Base-by-base conservation (phyloP, 2,329 filamentous ascomycete species). In the Plectosphaerella plurivora region DNA sequence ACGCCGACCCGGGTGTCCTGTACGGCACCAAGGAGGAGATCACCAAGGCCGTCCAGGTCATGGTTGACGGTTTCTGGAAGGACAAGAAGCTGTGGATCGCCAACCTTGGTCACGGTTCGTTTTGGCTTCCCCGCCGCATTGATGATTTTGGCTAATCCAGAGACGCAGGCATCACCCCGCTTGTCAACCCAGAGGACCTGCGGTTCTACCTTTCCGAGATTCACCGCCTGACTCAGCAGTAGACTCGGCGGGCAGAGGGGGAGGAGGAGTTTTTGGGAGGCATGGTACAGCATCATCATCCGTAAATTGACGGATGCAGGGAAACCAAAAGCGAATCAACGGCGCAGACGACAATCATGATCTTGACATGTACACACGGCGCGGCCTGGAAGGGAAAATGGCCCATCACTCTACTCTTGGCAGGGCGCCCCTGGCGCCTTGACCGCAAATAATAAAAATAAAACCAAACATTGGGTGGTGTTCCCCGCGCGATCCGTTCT, bases 141-240 rank as follows among this genome's bases (percentile, higher is more conserved):
- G 10, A 41, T n/a, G 41, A 20, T 44, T n/a, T 44, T 44, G 41
- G 16, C 41, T 44, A 44, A 44, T 16, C 35, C n/a, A 35, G 10
- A 28, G n/a, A 7, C 22, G 4, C 62, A 94, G 90, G 91, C 55
- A 91, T 99, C 58, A 99, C 94, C 33, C 94, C 94, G 1, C 88
- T 92, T 58, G 94, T 99, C 51, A 88, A 97, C 61, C 94, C 94
- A 0, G 91, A 97, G 48, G 87, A 96, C 68, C 75, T 99, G 60
- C 93, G 85, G 68, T 96, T 95, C 73, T 99, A 89, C 76, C 93
- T 99, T 59, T 78, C 95, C 65, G 94, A 99, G 71, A 85, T 97
- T 53, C 91, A 96, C 69, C 82, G 89, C 47, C 71, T 86, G 54
- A 82, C 81, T 36, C 79, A 77, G 63, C 67, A 66, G 47, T 70